Base-by-base conservation (phyloP, 2,329 filamentous ascomycete species). In the Amauroascus niger region DNA sequence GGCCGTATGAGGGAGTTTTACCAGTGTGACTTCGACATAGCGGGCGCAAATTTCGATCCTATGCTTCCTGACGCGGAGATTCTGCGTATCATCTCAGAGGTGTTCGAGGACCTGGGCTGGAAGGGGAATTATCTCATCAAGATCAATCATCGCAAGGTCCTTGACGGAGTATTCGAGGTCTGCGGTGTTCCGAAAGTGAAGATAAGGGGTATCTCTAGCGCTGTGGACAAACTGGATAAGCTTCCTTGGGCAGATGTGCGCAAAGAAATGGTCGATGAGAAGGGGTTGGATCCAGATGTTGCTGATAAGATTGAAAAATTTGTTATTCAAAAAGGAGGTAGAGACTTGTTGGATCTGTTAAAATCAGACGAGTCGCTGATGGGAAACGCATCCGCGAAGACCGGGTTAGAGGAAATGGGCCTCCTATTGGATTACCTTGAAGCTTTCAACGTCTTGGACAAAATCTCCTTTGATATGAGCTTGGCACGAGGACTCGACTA, bases 1-100 rank as follows among this genome's bases (percentile, higher is more conserved):
- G 91, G 90, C 49, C 82, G 90, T 52, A 93, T 95, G 86, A 81
- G 91, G 65, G 91, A 96, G 72, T 95, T 95, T 71, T 95, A 94
- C 74, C 90, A 96, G 71, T 96, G 90, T 74, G 91, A 97, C 72
- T 94, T 96, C 66, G 90, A 96, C 67, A 91, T 96, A 71, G 90
- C 90, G 11, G 89, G 90, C 56, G 61, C 69, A 57, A 76, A 74
- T 40, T 94, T 88, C 73, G 91, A 95, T 67, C 73, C 87, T 52
- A 95, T 96, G 89, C 79, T 95, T 24, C 88, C 90, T 54, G 91
- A 96, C 65, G 87, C 89, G 35, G 90, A 96, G 73, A 85, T 95
- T 55, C 73, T 97, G 62, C 80, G 86, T 55, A 89, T 96, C 60
- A 81, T 87, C 48, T 83, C 81, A 62, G 89, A 96, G 67, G 86